A percentile compares a stretch with the other conserved stretches of the same genome.
Evolutionary conservation across 345 rosid species (phyloP).

Genomic region (Populus deltoides): DNA sequence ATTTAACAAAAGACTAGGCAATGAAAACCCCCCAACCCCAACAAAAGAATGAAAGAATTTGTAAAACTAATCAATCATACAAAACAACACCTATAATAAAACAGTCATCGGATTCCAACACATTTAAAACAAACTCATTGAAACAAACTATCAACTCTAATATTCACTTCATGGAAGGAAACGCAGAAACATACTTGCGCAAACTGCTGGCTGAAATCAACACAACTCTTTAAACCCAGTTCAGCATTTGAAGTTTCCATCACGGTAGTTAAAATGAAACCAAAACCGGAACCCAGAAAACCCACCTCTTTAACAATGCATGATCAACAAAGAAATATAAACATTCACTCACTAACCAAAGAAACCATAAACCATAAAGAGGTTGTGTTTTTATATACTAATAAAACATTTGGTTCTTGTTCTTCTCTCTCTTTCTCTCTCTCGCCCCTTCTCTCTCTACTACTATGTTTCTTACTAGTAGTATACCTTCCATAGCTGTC

Average conservation of each 20-base stretch:
- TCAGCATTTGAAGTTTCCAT: slow-evolving; percentile 36
- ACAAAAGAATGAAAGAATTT: slow-evolving; percentile 85
- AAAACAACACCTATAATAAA: slow-evolving; percentile 45
- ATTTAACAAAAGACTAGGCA: slow-evolving; percentile 23
- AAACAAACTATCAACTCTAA: slow-evolving; percentile 23
- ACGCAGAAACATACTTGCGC: slow-evolving; percentile 38
- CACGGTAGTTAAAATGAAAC: slow-evolving; percentile 29
- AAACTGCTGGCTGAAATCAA: slow-evolving; percentile 35
- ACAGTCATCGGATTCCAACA: slow-evolving; percentile 94
- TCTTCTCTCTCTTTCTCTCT: slow-evolving; percentile 11
- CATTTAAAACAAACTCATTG: slow-evolving; percentile 48
- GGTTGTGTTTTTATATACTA: slow-evolving; percentile 35
- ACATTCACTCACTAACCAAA: slow-evolving; percentile 37
- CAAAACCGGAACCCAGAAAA: slow-evolving; percentile 23
- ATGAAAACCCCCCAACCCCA: slow-evolving; percentile 30
- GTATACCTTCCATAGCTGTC: slow-evolving; percentile 32
- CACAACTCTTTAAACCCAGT: slow-evolving; percentile 37
- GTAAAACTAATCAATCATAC: slow-evolving; percentile 25
- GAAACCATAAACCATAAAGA: slow-evolving; percentile 39
- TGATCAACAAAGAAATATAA: slow-evolving; percentile 13
- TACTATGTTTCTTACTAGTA: slow-evolving; percentile 8
- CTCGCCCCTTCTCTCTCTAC: slow-evolving; percentile 9
- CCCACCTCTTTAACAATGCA: slow-evolving; percentile 18
- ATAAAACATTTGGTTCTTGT: slow-evolving; percentile 11
- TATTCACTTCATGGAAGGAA: slow-evolving; percentile 30